Evolutionary conservation across 768 basidiomycete genomes (phyloP), one percentile per base, ranked within the genome.

Genomic region (Cyclocybe aegerita): DNA sequence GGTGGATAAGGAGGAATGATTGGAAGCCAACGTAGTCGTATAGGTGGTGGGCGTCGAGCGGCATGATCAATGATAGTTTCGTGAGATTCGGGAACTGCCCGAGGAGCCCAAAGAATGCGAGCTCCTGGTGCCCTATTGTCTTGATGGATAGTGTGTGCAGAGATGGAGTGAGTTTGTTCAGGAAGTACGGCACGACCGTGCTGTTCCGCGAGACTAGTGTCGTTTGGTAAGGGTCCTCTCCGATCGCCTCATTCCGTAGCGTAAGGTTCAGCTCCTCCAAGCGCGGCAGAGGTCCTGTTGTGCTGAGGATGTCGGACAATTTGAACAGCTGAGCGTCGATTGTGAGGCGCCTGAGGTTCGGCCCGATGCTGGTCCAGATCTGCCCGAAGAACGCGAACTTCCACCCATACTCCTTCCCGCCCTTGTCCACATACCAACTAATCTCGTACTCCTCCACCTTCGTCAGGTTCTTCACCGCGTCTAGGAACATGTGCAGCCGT

Each of bases 341-440:
- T 8, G 59, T 45, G 4, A 64, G 49, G 12, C 46, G 44, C n/a
- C 53, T 51, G 9, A 64, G 45, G 9, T 57, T 55, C 29, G 46
- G 53, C 0, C 60, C 56, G 15, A 60, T 43, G 12, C 33, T 30
- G 7, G 49, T 48, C 59, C 60, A 65, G 15, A 63, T 48, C 9
- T 63, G 52, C 34, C 59, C 54, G 17, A 61, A 64, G 30, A 57
- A 48, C 7, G 59, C 42, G 37, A 54, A 54, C 16, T 57, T 54
- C 51, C 55, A 57, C 2, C 50, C 53, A 36, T 56, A 40, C 15
- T 48, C 42, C 31, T 44, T 44, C 14, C 39, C 39, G 15, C 59
- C 61, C 14, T 58, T 56, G 45, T 63, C 61, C 10, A 60, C 44
- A 39, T 56, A 54, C 60, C 64, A 66, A 15, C 59, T 57, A 11